phyloP scores from a whole-genome alignment of 208 protist genomes.

The Trypanosoma theileri region DNA sequence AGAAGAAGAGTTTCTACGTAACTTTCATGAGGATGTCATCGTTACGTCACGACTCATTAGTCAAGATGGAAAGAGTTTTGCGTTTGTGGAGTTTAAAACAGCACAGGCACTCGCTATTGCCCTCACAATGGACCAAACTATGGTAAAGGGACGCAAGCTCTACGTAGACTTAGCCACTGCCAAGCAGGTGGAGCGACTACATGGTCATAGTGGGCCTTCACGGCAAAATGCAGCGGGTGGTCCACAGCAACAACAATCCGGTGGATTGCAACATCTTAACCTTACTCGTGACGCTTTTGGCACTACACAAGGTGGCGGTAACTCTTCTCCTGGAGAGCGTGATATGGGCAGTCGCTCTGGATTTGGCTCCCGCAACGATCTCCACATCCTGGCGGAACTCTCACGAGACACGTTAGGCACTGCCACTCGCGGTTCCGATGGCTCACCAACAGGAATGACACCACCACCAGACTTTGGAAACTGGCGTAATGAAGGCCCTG shows the following conservation, averaged over 20 bases:
- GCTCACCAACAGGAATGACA: slow-evolving; percentile 27
- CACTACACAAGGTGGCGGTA: slow-evolving; percentile 31
- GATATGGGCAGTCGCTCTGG: slow-evolving; percentile 41
- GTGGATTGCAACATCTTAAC: slow-evolving; percentile 38
- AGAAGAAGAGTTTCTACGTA: slow-evolving; percentile 70
- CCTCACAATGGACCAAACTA: slow-evolving; percentile 60
- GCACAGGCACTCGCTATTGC: slow-evolving; percentile 63
- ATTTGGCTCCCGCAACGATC: slow-evolving; percentile 59
- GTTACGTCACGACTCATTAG: slow-evolving; percentile 67
- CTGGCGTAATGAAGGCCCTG: slow-evolving; percentile 59
- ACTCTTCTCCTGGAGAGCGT: slow-evolving; percentile 7
- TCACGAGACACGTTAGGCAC: slow-evolving; percentile 76
- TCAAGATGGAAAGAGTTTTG: slow-evolving; percentile 81
- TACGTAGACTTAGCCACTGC: slow-evolving; percentile 79
- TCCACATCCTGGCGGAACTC: slow-evolving; percentile 44
- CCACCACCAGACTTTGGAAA: slow-evolving; percentile 42
- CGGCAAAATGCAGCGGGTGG: slow-evolving; percentile 41
- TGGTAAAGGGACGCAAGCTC: slow-evolving; percentile 64
- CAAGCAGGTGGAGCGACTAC: slow-evolving; percentile 80
- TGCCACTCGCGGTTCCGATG: slow-evolving; percentile 36
- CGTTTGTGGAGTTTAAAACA: slow-evolving; percentile 83
- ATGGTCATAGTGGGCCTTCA: slow-evolving; percentile 45
- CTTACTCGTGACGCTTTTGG: slow-evolving; percentile 75
- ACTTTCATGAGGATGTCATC: slow-evolving; percentile 61
- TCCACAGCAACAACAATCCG: slow-evolving; percentile 36